Conservation (phyloP, 306 rosid genomes). For the Cucurbita ficifolia region DNA sequence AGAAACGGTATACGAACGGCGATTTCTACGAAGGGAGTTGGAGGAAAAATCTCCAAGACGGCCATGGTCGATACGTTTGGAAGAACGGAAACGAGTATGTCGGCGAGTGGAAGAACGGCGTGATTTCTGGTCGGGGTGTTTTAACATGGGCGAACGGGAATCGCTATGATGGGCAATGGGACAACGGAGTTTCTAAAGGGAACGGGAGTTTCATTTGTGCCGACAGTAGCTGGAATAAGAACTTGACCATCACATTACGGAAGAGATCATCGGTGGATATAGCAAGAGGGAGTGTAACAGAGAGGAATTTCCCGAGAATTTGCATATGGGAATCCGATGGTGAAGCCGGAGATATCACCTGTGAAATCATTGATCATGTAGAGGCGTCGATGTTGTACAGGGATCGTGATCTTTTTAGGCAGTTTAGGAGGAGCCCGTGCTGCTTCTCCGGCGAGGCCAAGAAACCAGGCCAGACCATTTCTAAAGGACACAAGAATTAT, state of each 20-base stretch:
- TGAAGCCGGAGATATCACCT: constrained; percentile 89
- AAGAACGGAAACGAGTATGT: constrained; percentile 67
- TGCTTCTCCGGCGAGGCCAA: constrained; percentile 53
- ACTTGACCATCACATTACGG: constrained; percentile 40
- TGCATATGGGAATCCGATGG: constrained; percentile 96
- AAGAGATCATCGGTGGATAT: constrained; percentile 52
- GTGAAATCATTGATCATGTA: constrained; percentile 76
- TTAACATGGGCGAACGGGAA: constrained; percentile 74
- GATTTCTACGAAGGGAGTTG: constrained; percentile 72
- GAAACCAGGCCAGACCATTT: constrained; percentile 63
- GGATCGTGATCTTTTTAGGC: constrained; percentile 21
- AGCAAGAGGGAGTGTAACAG: constrained; percentile 42
- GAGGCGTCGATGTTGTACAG: constrained; percentile 66
- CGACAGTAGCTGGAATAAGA: constrained; percentile 72
- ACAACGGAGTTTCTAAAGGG: constrained; percentile 68
- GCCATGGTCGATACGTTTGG: constrained; percentile 82
- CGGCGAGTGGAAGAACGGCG: constrained; percentile 83
- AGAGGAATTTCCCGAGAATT: constrained; percentile 56
- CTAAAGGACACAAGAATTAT: constrained; percentile 81
- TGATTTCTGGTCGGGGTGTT: constrained; percentile 55
- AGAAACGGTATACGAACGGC: constrained; percentile 66
- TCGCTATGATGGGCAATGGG: constrained; percentile 83
- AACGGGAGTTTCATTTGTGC: constrained; percentile 64
- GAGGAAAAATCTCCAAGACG: constrained; percentile 66
- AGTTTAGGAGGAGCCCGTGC: constrained; percentile 37